phyloP scores from a whole-genome alignment of 1,284 basidiomycete genomes.

The Filobasidium uniguttulatum region DNA sequence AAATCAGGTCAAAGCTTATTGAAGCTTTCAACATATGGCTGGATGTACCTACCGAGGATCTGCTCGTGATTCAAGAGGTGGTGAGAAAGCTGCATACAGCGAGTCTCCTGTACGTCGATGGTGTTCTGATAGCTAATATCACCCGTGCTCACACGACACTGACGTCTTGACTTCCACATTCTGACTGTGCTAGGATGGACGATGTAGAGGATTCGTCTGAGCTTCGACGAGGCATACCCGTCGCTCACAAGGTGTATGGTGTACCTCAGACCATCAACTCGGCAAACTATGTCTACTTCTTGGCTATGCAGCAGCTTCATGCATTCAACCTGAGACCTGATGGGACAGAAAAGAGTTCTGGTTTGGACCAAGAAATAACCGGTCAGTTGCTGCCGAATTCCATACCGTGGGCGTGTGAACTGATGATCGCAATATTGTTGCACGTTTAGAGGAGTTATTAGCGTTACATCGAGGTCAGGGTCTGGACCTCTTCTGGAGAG shows the following conservation, averaged over 20 bases:
- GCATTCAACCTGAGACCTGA: conserved; percentile 40
- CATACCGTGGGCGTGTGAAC: too few relatives aligned
- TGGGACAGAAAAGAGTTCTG: neutral
- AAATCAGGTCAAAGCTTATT: conserved; percentile 76
- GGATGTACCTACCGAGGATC: conserved; percentile 56
- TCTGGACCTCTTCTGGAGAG: conserved; percentile 86
- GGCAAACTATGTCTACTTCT: conserved; percentile 93
- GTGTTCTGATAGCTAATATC: neutral
- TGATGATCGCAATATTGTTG: neutral
- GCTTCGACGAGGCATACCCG: conserved; percentile 72
- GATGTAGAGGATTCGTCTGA: conserved; percentile 96
- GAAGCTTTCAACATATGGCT: conserved; percentile 93
- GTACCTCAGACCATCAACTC: conserved; percentile 94
- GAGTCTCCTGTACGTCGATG: conserved; percentile 60
- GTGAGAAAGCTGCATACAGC: conserved; percentile 91
- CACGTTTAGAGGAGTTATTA: conserved; percentile 57
- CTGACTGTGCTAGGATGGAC: conserved; percentile 53
- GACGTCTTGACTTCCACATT: neutral
- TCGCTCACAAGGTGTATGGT: conserved; percentile 90
- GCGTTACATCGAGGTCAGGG: conserved; percentile 91
- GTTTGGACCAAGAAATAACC: conserved; percentile 24
- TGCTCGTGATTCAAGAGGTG: conserved; percentile 60
- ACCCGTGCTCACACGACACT: neutral
- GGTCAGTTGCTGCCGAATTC: conserved; percentile 16
- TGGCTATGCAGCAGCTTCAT: conserved; percentile 65